These are phyloP conservation scores for Fusarium torreyae DNA, from an alignment of 2,329 filamentous ascomycete species.

Conservation along the genomic window DNA sequence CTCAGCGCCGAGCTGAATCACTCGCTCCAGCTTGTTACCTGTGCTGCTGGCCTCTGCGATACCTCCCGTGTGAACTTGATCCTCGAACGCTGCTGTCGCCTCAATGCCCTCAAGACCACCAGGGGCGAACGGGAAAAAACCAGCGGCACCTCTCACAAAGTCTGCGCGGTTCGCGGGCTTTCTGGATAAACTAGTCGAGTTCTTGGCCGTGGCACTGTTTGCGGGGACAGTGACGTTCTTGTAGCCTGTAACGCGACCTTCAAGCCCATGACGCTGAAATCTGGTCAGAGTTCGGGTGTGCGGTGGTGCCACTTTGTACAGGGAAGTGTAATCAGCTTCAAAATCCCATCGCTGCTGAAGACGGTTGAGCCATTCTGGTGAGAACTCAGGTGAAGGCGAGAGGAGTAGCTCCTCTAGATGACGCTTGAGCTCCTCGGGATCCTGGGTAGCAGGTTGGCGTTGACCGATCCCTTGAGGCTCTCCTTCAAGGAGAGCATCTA, in stretches of 20 bases:
- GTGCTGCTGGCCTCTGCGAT: constrained; percentile 60
- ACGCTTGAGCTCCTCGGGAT: constrained; percentile 75
- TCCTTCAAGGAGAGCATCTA: constrained; percentile 54
- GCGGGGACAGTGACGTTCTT: constrained; percentile 93
- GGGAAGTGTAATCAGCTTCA: constrained; percentile 82
- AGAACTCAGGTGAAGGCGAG: constrained; percentile 84
- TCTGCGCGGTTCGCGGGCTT: constrained; percentile 90
- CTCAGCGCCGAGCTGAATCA: constrained; percentile 86
- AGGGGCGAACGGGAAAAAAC: constrained; percentile 94
- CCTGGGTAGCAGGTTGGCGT: constrained; percentile 53
- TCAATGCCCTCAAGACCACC: constrained; percentile 91
- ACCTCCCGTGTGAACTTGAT: constrained; percentile 74
- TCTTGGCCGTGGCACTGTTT: constrained; percentile 91
- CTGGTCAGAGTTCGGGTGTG: constrained; percentile 96
- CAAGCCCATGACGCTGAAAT: constrained; percentile 90
- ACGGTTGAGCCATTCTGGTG: constrained; percentile 86
- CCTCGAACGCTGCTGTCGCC: constrained; percentile 86
- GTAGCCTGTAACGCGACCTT: constrained; percentile 94
- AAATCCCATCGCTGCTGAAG: constrained; percentile 92
- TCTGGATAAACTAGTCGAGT: constrained; percentile 89
- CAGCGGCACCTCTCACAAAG: constrained; percentile 92
- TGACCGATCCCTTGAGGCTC: constrained; percentile 30
- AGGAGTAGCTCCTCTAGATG: constrained; percentile 84
- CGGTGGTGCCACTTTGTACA: constrained; percentile 90
- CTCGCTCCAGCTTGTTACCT: constrained; percentile 78